Evolutionary conservation across 306 rosid species (phyloP), one percentile per base, ranked within the genome.

Genomic region (Astragalus glycyphyllos): DNA sequence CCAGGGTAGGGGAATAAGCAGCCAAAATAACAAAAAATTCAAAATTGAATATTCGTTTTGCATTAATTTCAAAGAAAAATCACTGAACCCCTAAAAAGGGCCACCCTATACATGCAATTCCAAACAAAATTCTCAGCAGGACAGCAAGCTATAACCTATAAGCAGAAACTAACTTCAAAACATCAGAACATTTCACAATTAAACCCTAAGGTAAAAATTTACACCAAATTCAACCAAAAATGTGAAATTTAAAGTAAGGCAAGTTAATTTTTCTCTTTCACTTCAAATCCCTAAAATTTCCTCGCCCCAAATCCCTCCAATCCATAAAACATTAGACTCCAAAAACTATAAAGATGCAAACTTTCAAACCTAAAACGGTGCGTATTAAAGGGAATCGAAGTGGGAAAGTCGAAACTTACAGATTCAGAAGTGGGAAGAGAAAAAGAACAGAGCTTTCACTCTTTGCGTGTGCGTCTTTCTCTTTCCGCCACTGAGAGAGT

Each of bases 211-310:
- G 1, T n/a, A 56, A 70, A 58, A 75, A 44, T 61, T 53, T 34
- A 41, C 16, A 20, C 13, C 13, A 77, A 64, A 14, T 64, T 20
- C 49, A 38, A 11, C 58, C 54, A 11, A 68, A 5, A 75, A 44
- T 60, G 20, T 66, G 48, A 69, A 73, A 14, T 13, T 31, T n/a
- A 29, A 62, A 75, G 62, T 14, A 41, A 60, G 15, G 3, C 51
- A 69, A 72, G 23, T 35, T 8, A n/a, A n/a, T n/a, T n/a, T n/a
- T n/a, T n/a, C n/a, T n/a, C n/a, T n/a, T n/a, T n/a, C 45, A 74
- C 73, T 12, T 17, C 59, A 74, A 77, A 87, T 74, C 98, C 92
- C 92, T 87, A 89, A 65, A 50, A 71, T 4, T 29, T 38, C 61
- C n/a, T 31, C 44, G 65, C 41, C 64, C 35, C 61, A 58, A 58